These are phyloP conservation scores for Rhipidocladum racemiflorum DNA, from an alignment of 176 grass and related monocot species.

Conservation along the genomic window DNA sequence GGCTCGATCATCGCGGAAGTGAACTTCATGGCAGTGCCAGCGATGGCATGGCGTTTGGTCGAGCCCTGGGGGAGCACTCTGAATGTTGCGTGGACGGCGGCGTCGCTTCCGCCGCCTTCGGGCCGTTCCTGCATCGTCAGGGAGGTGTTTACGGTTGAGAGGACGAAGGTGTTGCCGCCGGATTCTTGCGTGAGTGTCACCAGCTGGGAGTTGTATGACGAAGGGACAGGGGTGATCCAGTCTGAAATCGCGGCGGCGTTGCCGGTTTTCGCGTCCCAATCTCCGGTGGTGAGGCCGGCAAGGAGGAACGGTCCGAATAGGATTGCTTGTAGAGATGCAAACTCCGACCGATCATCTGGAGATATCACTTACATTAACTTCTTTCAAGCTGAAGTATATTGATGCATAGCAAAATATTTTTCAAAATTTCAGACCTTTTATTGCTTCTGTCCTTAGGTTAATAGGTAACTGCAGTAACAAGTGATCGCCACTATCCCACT, in stretches of 20 bases:
- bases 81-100: constrained; percentile 69
- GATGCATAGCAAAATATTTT: background rate
- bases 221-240: constrained; percentile 64
- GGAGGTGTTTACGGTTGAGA: constrained; percentile 61
- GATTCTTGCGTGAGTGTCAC: constrained; percentile 51
- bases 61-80: constrained; percentile 29
- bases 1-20: constrained; percentile 51
- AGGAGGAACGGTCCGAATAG: constrained; percentile 90
- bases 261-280: constrained; percentile 64
- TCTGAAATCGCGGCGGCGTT: constrained; percentile 43
- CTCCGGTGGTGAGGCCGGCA: constrained; percentile 63
- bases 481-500: constrained; percentile 60
- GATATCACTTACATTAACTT: background rate
- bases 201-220: constrained; percentile 65
- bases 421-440: constrained; percentile 59
- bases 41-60: background rate
- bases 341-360: constrained; percentile 78
- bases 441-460: constrained; percentile 57
- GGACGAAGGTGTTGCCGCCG: constrained; percentile 35
- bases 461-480: constrained; percentile 59
- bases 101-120: constrained; percentile 47
- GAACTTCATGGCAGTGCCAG: background rate
- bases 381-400: background rate
- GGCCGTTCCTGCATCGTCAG: constrained; percentile 65
- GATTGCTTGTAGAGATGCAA: constrained; percentile 60